Percentiles rank a stretch among this genome's conserved stretches.
Evolutionary conservation across 2,329 filamentous ascomycete genomes (phyloP).

Genomic region (Tothia fuscella): DNA sequence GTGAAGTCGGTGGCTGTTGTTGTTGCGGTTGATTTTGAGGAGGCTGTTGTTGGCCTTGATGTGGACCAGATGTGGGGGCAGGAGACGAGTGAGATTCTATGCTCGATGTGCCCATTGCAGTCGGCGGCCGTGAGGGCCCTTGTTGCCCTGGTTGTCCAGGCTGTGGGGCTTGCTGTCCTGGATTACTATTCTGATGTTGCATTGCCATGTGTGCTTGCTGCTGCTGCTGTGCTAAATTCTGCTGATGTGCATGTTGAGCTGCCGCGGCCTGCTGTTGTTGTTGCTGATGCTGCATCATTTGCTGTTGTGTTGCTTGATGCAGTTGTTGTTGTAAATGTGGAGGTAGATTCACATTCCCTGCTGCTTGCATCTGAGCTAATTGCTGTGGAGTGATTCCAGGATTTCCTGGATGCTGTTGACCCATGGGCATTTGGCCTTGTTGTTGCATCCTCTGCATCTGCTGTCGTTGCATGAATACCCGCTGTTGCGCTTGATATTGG

Average conservation of each 20-base stretch:
- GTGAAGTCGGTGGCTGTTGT: constrained; percentile 29
- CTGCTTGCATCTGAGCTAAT: constrained; percentile 38
- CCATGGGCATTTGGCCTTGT: constrained; percentile 40
- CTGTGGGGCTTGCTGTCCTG: constrained; percentile 30
- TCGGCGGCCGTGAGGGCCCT: constrained; percentile 23
- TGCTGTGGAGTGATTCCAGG: constrained; percentile 35
- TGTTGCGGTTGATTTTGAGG: constrained; percentile 18
- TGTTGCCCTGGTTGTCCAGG: constrained; percentile 21
- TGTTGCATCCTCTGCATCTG: constrained; percentile 42
- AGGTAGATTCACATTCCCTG: constrained; percentile 31
- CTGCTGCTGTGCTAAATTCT: constrained; percentile 27
- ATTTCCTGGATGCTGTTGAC: constrained; percentile 44
- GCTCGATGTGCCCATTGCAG: constrained; percentile 20
- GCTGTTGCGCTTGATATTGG: constrained; percentile 39
- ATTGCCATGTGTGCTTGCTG: constrained; percentile 23
- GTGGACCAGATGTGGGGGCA: constrained; percentile 20
- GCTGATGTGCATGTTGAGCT: constrained; percentile 27
- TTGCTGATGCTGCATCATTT: constrained; percentile 34
- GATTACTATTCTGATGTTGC: constrained; percentile 31
- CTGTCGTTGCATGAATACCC: constrained; percentile 43
- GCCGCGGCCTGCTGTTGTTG: constrained; percentile 22
- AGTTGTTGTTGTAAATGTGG: constrained; percentile 22
- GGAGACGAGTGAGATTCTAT: constrained; percentile 28
- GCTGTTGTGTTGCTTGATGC: constrained; percentile 38
- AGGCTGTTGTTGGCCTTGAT: constrained; percentile 17